Percentiles rank a stretch among this genome's conserved stretches.
phyloP scores from a whole-genome alignment of 768 basidiomycete genomes.

The Lactarius quietus region DNA sequence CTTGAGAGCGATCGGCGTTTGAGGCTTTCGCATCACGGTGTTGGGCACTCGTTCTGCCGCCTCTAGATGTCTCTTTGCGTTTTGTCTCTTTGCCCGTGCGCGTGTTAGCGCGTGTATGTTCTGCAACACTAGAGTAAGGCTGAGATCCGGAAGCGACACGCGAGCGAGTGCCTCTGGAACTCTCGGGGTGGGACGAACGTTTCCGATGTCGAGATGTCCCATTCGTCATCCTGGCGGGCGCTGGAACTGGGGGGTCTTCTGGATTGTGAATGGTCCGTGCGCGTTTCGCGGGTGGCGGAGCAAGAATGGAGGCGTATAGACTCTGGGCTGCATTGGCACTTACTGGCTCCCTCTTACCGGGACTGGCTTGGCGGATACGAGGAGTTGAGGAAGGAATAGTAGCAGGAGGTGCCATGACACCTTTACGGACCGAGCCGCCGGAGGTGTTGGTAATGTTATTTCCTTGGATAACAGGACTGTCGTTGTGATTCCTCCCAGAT shows the following conservation, averaged over 20 bases:
- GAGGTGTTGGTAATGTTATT: constrained; percentile 35
- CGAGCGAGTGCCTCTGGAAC: constrained; percentile 11
- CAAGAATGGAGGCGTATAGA: constrained; percentile 71
- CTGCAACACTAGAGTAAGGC: constrained; percentile 23
- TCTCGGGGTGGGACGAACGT: constrained; percentile 26
- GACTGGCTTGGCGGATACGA: constrained; percentile 17
- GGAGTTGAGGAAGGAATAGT: constrained; percentile 25
- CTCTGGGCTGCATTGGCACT: constrained; percentile 48
- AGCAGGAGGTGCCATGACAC: constrained; percentile 45
- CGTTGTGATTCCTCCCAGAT: constrained; percentile 43
- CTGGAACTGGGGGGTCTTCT: constrained; percentile 60
- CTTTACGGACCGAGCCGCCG: constrained; percentile 31
- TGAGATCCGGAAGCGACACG: constrained; percentile 16
- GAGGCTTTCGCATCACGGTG: constrained; percentile 11
- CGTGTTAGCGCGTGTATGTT: constrained; percentile 26
- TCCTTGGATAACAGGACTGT: constrained; percentile 51
- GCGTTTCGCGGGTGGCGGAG: constrained; percentile 70
- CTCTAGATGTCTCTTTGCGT: constrained; percentile 14
- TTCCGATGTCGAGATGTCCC: constrained; percentile 28
- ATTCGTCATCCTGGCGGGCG: constrained; percentile 38
- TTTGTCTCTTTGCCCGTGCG: constrained; percentile 16
- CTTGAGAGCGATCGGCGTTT: constrained; percentile 35
- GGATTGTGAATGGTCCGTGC: constrained; percentile 79
- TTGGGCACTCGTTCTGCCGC: constrained; percentile 9
- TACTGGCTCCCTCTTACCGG: constrained; percentile 30